Evolutionary conservation across 1,284 basidiomycete species (phyloP), one percentile per base, ranked within the genome.

Genomic region (Heliocybe sulcata): DNA sequence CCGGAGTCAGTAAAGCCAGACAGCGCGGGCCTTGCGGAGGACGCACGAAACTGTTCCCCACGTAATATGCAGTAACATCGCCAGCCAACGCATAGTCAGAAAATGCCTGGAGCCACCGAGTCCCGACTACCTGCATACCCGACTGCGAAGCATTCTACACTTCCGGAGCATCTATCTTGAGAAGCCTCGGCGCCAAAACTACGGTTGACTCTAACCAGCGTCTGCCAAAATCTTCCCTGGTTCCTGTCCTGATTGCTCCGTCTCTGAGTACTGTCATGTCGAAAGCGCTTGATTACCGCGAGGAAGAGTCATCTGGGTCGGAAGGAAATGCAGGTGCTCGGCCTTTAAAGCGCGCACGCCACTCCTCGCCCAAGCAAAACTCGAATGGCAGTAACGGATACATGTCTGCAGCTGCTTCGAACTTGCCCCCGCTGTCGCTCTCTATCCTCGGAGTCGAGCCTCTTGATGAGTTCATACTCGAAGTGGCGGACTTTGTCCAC

Each of bases 381-480:
- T 42, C 35, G 29, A 54, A 54, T 45, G 52, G 52, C 38, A 52
- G 25, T 35, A 52, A 52, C 35, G 51, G 26, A 23, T 38, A 52
- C 51, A 49, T 49, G 47, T 49, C 51, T 25, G 26, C 27, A 23
- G 14, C 52, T 22, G 29, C 35, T 6, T n/a, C 47, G 22, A 49
- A 26, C 23, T 29, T 83, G n/a, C 84, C 84, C 2, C 85, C 86
- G 2, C 77, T 96, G 27, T 91, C 92, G 22, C 81, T 93, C 20
- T 93, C 90, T 20, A 92, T 98, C 62, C 87, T 98, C 47, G 92
- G 92, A 55, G 85, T 95, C 51, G 92, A 95, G 64, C 94, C 96
- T 2, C 74, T 94, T 38, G 95, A 98, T 71, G 95, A 98, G 67
- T 95, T 98, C 67, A 93, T 94, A 58, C 82, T 82, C 64, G 87